Conservation (phyloP, 306 rosid genomes). For the Lathyrus sativus region DNA sequence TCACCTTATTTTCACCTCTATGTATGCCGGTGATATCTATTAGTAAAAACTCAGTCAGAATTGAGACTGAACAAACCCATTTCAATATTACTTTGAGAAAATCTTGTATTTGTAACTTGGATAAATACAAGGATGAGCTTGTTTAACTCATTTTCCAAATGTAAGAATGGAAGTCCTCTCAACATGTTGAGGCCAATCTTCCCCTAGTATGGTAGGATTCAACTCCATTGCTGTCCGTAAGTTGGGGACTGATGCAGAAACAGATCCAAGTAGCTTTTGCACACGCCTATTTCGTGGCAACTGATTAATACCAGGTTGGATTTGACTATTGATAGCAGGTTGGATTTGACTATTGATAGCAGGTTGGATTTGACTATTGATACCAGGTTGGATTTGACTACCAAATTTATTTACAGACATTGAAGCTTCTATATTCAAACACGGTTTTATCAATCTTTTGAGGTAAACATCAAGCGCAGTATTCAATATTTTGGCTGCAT, state of each 20-base stretch:
- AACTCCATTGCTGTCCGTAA: constrained; percentile 59
- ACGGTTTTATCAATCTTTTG: constrained; percentile 69
- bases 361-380: constrained; percentile 5
- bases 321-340: background rate
- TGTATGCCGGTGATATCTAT: constrained; percentile 34
- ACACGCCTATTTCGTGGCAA: constrained; percentile 34
- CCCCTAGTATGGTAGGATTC: constrained; percentile 63
- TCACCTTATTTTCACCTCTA: constrained; percentile 40
- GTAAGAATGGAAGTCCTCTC: constrained; percentile 56
- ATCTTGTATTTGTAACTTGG: constrained; percentile 30
- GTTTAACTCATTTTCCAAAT: constrained; percentile 43
- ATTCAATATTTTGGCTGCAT: constrained; percentile 57
- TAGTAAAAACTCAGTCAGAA: constrained; percentile 41
- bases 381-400: constrained; percentile 38
- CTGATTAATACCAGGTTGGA: constrained; percentile 40
- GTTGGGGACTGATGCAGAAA: constrained; percentile 50
- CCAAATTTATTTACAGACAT: constrained; percentile 37
- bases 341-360: background rate
- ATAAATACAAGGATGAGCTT: constrained; percentile 34
- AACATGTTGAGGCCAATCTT: constrained; percentile 59
- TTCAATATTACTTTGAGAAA: constrained; percentile 34
- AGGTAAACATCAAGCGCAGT: constrained; percentile 64
- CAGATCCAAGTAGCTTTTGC: constrained; percentile 45
- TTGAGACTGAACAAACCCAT: constrained; percentile 33
- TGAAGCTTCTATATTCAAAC: constrained; percentile 56